Base-by-base conservation (phyloP, 768 basidiomycete species). In the Agaricus sinodeliciosus region DNA sequence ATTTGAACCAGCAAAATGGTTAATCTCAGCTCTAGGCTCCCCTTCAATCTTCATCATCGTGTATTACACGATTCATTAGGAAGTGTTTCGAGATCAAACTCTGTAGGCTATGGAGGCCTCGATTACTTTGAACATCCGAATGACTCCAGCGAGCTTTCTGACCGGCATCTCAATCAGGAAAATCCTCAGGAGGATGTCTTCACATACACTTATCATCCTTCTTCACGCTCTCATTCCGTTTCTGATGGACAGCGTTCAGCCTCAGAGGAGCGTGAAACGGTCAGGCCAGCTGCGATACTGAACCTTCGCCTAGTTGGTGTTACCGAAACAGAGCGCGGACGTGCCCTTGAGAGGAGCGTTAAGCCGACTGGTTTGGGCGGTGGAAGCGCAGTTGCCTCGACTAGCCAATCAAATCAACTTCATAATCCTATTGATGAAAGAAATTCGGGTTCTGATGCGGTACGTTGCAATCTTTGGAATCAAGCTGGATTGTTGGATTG, bases 1-100 rank as follows among this genome's bases (percentile, higher is more conserved):
- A 12, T 46, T 50, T 11, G 25, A 48, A 35, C 15, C 63, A 86
- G 84, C 28, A 83, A 79, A 74, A 85, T 86, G 84, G 83, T 86
- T 57, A 84, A 85, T 51, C 76, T 86, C 12, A 75, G 76, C 51
- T 77, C 80, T 1, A 74, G 72, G 19, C 70, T 79, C 25, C 84
- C 84, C 0, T 85, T 86, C 67, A 79, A 81, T 60, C 69, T 85
- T 55, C 77, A 78, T 62, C 71, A 70, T 48, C 65, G 65, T 48
- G 57, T 64, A 12, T 48, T 67, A 25, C 62, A 62, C 15, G 53
- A 56, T 26, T 55, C 63, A 3, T 8, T 54, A 8, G 46, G 60
- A 65, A 8, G 55, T 57, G 60, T 64, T 28, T 67, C 65, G 9
- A 49, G 61, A 13, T 66, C 69, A 18, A 54, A 60, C 22, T 63